Conservation (phyloP, 441 rosid genomes). For the Mallotus japonicus region DNA sequence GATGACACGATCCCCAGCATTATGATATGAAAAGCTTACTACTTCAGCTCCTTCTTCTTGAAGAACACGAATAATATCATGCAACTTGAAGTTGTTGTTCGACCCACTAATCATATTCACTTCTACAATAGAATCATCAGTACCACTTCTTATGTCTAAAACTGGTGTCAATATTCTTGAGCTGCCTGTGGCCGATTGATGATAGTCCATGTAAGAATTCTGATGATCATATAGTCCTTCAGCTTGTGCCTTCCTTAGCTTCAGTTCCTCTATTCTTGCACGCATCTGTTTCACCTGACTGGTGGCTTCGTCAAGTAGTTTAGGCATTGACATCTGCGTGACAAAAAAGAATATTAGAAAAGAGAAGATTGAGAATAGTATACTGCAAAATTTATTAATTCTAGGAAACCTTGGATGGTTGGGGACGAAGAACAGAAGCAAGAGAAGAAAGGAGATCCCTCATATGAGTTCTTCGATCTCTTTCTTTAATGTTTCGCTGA, state of each 20-base stretch:
- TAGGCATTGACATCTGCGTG: slow-evolving; percentile 23
- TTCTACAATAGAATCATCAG: slow-evolving; percentile 26
- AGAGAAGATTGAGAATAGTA: too few relatives aligned
- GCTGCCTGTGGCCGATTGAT: not conserved
- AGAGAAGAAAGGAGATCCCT: slow-evolving; percentile 29
- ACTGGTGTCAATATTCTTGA: slow-evolving; percentile 7
- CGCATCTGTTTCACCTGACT: slow-evolving; percentile 29
- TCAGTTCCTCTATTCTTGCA: slow-evolving; percentile 23
- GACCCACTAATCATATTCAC: slow-evolving; percentile 25
- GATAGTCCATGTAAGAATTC: too few relatives aligned
- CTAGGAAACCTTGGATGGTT: not conserved
- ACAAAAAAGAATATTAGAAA: not conserved
- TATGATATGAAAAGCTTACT: slow-evolving; percentile 21
- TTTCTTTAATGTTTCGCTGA: slow-evolving; percentile 37
- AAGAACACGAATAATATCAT: slow-evolving; percentile 31
- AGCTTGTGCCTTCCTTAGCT: slow-evolving; percentile 17
- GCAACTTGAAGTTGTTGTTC: slow-evolving; percentile 25
- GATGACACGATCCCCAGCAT: not conserved
- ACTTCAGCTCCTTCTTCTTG: slow-evolving; percentile 45
- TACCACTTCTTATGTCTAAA: slow-evolving; percentile 14
- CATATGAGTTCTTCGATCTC: slow-evolving; percentile 32
- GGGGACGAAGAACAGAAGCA: slow-evolving; percentile 24
- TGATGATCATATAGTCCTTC: not conserved
- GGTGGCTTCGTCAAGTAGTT: slow-evolving; percentile 30
- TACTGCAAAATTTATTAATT: too few relatives aligned